Base-by-base conservation (phyloP, 495 filamentous ascomycete genomes). In the Umbilicaria muhlenbergii region DNA sequence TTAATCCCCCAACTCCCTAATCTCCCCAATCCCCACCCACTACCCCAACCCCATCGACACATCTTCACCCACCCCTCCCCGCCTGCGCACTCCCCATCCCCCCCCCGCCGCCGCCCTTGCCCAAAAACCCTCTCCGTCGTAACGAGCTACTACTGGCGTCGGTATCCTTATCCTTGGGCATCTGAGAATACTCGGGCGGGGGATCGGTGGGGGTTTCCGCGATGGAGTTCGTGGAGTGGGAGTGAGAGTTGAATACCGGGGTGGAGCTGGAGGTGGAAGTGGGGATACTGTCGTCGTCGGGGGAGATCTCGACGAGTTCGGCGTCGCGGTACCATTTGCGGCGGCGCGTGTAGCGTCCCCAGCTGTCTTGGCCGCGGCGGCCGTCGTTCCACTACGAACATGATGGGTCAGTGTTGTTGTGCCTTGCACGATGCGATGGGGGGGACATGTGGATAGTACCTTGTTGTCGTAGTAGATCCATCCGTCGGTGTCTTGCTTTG, bases 381-480 rank as follows among this genome's bases (percentile, higher is more conserved):
- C 87, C 88, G 52, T 93, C 86, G 56, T 84, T 79, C 91, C 91
- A 98, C 84, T 94, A 34, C 19, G 18, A 21, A n/a, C n/a, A 10
- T 1, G 3, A 1, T 41, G 51, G 39, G 54, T 40, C 16, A 34
- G 39, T 11, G 21, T 39, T 16, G 31, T n/a, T 37, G 15, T 10
- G 8, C 10, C 11, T 13, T 6, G 8, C 24, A 28, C 24, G 8
- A 10, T 6, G 24, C 5, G 24, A 28, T 1, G 2, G 3, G 8
- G 24, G n/a, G n/a, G n/a, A n/a, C n/a, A 16, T n/a, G 15, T 13
- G 12, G 3, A 5, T 2, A 58, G 16, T 60, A 89, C 86, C 77
- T 94, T 95, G 60, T 88, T 96, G 58, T 99, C 91, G 62, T 94
- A 95, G 61, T 91, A 99, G 36, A 93, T 82, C 91, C 91, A 99